Percentiles rank a stretch among this genome's conserved stretches.
Conservation (phyloP, 2,329 filamentous ascomycete species). For the Talaromyces rugulosus region DNA sequence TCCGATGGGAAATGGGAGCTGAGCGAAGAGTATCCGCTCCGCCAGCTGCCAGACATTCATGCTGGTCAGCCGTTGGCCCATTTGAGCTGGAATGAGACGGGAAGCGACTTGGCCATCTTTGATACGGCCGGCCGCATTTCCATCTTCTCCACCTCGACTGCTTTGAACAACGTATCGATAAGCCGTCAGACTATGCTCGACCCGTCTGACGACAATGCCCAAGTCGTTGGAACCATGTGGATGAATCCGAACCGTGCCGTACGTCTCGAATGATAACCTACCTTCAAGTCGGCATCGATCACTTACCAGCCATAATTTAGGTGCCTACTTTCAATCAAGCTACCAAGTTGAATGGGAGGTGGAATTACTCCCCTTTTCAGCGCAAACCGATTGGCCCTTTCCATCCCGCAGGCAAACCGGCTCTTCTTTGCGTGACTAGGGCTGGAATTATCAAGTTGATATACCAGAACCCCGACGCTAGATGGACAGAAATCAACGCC, state of each 20-base stretch:
- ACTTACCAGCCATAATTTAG: conserved; percentile 19
- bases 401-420: conserved; percentile 64
- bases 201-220: conserved; percentile 67
- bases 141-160: conserved; percentile 66
- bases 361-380: conserved; percentile 65
- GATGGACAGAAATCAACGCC: conserved; percentile 67
- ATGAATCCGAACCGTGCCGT: conserved; percentile 57
- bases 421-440: conserved; percentile 71
- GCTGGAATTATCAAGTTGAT: conserved; percentile 70
- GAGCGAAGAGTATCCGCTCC: conserved; percentile 63
- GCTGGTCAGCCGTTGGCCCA: conserved; percentile 69
- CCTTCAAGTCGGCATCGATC: background rate
- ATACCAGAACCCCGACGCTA: conserved; percentile 69
- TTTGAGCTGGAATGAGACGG: conserved; percentile 73
- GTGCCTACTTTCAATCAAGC: conserved; percentile 53
- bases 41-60: conserved; percentile 58
- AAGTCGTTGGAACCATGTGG: conserved; percentile 84
- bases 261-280: conserved; percentile 33
- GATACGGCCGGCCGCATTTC: conserved; percentile 74
- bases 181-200: conserved; percentile 63
- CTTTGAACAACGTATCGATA: conserved; percentile 67
- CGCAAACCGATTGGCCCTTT: conserved; percentile 65
- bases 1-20: conserved; percentile 71
- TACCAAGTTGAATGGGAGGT: conserved; percentile 58
- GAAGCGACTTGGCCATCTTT: conserved; percentile 75